Base-by-base conservation (phyloP, 176 grass and related monocot genomes). In the Musa acuminata region DNA sequence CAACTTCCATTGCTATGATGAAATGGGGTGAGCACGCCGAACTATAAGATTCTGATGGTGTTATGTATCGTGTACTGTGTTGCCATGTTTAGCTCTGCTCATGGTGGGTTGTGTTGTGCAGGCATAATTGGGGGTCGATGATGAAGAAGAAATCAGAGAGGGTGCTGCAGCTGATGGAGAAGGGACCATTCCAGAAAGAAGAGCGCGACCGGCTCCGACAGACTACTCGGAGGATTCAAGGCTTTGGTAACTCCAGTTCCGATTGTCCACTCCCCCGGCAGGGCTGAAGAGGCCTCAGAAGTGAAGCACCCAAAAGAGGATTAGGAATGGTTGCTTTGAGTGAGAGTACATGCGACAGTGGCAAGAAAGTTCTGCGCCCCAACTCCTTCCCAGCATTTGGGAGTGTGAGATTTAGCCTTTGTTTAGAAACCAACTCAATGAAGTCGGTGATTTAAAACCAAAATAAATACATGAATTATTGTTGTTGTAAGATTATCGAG, bases 41-140 rank as follows among this genome's bases (percentile, higher is more conserved):
- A 26, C 12, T 49, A 60, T 43, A 43, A 43, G 35, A 43, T 43
- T 43, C 35, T 6, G 35, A 43, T 43, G 35, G 35, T 6, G 35
- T 43, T 43, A 5, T 43, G 35, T 43, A 43, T 43, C 35, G 35
- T 43, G 35, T 43, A 6, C 35, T 6, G 35, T 6, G 35, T 6
- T 43, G 4, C 35, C 35, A 43, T 43, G 35, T 43, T 43, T 6
- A 43, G 35, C 35, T 43, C 35, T 43, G 35, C 3, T 43, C 35
- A 43, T 6, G 35, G 35, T 6, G 35, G 35, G 35, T 6, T 43
- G 35, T 43, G 8, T 23, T 22, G 2, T 53, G 73, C 86, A 99
- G 95, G 51, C 94, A 89, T 76, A 89, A 99, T 76, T 99, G 95
- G 95, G 95, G 95, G 0, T 27, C 53, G 49, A 88, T 79, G 52